Evolutionary conservation across 768 basidiomycete species (phyloP), one percentile per base, ranked within the genome.

Genomic region (Auricularia cornea): DNA sequence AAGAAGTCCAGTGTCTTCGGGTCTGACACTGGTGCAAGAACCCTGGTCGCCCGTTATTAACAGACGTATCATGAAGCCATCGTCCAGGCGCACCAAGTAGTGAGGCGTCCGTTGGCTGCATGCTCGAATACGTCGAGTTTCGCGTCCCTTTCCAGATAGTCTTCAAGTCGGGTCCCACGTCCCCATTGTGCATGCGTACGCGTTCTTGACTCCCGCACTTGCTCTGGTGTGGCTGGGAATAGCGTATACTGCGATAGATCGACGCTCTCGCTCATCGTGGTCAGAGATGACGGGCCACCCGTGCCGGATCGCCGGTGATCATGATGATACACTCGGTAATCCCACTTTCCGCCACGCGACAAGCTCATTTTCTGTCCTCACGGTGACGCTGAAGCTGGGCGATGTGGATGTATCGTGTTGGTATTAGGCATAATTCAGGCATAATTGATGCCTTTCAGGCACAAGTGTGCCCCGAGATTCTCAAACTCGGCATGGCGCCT

Each of bases 1-100:
- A 82, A 70, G 68, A 86, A 87, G 60, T 84, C 78, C 3, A 85
- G 65, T 2, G 83, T 79, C 3, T 73, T 71, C 0, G 84, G 81
- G 62, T 83, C 71, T 59, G 76, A 74, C 57, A 84, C 75, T 1
- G 81, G 81, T 33, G 81, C 83, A 16, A 88, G 73, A 8, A 88
- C 81, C 86, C 86, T 87, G 32, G 48, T 33, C 31, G 54, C 10
- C 60, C 31, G 38, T 40, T 8, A 40, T n/a, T n/a, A 52, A 59
- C 41, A 63, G 29, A 40, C 14, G 18, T 29, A 10, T 31, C 28
- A n/a, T 59, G 51, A 4, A 11, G 41, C 38, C 31, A 44, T n/a
- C n/a, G 38, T 8, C 6, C 20, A 48, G 23, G n/a, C 68, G 35
- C 68, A 84, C 85, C 85, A 88, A 48, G 80, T 81, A 48, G 76